Conservation (phyloP, 345 rosid species). For the Trapa bicornis region DNA sequence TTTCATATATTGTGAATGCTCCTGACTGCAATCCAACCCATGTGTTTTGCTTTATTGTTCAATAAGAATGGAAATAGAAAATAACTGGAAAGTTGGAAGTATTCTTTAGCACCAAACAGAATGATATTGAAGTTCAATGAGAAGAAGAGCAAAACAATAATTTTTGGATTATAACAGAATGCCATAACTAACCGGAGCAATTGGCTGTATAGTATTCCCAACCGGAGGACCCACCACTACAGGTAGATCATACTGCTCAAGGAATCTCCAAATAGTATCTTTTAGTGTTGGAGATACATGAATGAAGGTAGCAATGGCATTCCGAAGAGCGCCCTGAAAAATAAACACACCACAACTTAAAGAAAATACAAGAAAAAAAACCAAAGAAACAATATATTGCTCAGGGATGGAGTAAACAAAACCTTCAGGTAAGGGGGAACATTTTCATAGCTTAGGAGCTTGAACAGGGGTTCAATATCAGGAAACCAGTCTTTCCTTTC, state of each 20-base stretch:
- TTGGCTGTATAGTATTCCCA: constrained; percentile 40
- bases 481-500: constrained; percentile 91
- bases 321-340: constrained; percentile 79
- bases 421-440: constrained; percentile 95
- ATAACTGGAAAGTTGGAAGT: neutral
- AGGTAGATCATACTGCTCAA: constrained; percentile 91
- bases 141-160: neutral
- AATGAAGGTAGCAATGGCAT: constrained; percentile 64
- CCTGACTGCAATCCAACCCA: neutral
- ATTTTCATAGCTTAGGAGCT: constrained; percentile 89
- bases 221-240: constrained; percentile 59
- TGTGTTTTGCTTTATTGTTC: neutral
- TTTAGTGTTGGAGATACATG: constrained; percentile 59
- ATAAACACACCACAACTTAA: neutral
- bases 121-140: neutral
- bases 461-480: constrained; percentile 84
- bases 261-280: constrained; percentile 74
- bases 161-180: neutral
- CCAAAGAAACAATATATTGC: neutral
- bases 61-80: neutral
- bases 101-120: neutral
- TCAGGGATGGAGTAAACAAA: constrained; percentile 7
- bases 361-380: neutral
- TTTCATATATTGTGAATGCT: neutral
- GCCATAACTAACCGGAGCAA: constrained; percentile 39